Percentiles rank a stretch among this genome's conserved stretches.
Conservation (phyloP, 306 rosid species). For the Dicorynia guianensis region DNA sequence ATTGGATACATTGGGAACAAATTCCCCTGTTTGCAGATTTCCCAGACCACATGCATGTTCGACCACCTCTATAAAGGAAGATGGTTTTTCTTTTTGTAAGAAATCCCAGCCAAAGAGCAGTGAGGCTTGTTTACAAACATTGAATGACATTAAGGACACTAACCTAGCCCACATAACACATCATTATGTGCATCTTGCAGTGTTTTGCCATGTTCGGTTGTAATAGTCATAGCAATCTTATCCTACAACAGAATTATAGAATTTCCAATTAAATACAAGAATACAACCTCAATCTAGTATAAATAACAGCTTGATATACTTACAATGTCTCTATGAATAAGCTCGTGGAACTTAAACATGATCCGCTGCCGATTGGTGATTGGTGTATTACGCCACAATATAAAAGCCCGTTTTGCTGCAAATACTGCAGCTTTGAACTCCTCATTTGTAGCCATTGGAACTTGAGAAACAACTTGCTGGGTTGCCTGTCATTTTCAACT, state of each 20-base stretch:
- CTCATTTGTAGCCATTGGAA: conserved; percentile 53
- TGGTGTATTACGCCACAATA: conserved; percentile 49
- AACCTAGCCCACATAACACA: conserved; percentile 52
- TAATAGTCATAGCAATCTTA: conserved; percentile 48
- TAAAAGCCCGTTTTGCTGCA: conserved; percentile 56
- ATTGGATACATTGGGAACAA: conserved; percentile 42
- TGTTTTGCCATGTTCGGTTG: conserved; percentile 53
- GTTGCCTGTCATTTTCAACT: conserved; percentile 43
- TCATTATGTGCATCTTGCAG: conserved; percentile 50
- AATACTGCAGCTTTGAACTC: conserved; percentile 60
- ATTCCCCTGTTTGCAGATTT: conserved; percentile 48
- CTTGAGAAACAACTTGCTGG: conserved; percentile 52
- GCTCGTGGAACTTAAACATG: conserved; percentile 60
- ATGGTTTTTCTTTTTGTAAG: not conserved
- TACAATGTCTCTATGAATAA: conserved; percentile 51
- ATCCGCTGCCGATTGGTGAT: conserved; percentile 46
- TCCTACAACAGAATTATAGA: conserved; percentile 35
- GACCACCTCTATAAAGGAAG: conserved; percentile 50
- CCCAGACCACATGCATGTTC: conserved; percentile 56
- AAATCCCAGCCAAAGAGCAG: not conserved
- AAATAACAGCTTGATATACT: not conserved
- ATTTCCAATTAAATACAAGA: not conserved
- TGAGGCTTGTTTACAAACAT: not conserved
- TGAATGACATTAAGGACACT: conserved; percentile 18
- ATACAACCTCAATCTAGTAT: not conserved